Evolutionary conservation across 2,329 filamentous ascomycete species (phyloP).

Genomic region (Lecanoromycetidae sp.): DNA sequence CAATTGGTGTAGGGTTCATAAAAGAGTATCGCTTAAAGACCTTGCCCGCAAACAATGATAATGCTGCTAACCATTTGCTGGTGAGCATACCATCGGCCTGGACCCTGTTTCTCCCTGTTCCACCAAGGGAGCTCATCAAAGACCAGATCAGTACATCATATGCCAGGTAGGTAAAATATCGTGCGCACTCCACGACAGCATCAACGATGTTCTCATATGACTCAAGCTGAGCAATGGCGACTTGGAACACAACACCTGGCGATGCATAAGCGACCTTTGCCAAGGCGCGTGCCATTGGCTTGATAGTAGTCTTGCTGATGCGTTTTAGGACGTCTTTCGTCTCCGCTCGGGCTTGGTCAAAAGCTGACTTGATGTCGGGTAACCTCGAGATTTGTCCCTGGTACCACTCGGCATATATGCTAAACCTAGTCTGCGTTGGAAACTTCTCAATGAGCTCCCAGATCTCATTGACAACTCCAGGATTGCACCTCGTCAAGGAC

Average conservation of each 20-base stretch:
- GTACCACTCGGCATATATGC: slow-evolving; percentile 90
- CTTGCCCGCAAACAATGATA: slow-evolving; percentile 82
- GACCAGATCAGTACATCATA: slow-evolving; percentile 94
- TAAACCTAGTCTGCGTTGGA: slow-evolving; percentile 64
- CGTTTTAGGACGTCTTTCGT: slow-evolving; percentile 80
- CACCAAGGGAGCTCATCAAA: slow-evolving; percentile 59
- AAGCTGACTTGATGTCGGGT: slow-evolving; percentile 66
- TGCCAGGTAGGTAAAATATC: slow-evolving; percentile 83
- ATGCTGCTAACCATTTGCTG: slow-evolving; percentile 80
- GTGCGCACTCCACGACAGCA: slow-evolving; percentile 83
- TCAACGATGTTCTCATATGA: slow-evolving; percentile 91
- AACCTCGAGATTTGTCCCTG: slow-evolving; percentile 63
- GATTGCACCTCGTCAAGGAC: slow-evolving; percentile 74
- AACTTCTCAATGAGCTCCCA: slow-evolving; percentile 74
- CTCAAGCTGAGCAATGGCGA: slow-evolving; percentile 82
- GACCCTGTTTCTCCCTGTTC: slow-evolving; percentile 44
- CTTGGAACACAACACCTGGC: slow-evolving; percentile 80
- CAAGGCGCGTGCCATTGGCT: slow-evolving; percentile 72
- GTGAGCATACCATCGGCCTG: slow-evolving; percentile 61
- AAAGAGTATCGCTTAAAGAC: slow-evolving; percentile 77
- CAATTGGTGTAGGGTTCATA: slow-evolving; percentile 70
- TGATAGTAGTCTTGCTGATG: slow-evolving; percentile 74
- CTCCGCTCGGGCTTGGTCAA: slow-evolving; percentile 62
- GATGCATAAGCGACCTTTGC: slow-evolving; percentile 88
- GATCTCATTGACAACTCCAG: slow-evolving; percentile 71